Percentiles rank a stretch among this genome's conserved stretches.
These are phyloP conservation scores for Malassezia brasiliensis DNA, from an alignment of 1,284 basidiomycete species.

Conservation along the genomic window DNA sequence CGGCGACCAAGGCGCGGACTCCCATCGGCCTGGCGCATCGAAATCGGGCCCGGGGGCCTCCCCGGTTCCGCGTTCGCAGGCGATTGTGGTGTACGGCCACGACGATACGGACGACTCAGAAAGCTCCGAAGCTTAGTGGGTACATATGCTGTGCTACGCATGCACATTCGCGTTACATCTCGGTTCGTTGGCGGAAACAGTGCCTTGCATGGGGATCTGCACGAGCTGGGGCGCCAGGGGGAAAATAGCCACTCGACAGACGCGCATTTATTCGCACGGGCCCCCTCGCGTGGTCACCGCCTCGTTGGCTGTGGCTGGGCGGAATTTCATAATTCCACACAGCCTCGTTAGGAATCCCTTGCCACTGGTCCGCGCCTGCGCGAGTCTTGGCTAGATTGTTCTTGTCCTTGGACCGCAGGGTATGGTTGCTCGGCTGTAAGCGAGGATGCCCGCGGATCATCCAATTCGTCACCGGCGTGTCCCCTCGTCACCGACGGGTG, in stretches of 20 bases:
- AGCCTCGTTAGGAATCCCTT: too few species aligned
- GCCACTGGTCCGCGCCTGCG: too few species aligned
- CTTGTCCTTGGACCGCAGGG: background rate
- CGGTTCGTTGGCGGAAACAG: background rate
- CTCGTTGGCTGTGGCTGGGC: background rate
- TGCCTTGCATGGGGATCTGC: constrained; percentile 3
- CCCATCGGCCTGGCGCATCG: background rate
- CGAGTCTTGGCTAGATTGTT: too few species aligned
- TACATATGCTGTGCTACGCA: too few species aligned
- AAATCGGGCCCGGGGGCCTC: background rate
- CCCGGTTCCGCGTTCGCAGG: background rate
- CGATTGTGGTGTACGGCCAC: constrained; percentile 42
- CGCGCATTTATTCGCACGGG: background rate
- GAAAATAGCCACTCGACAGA: background rate
- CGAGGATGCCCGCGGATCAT: background rate
- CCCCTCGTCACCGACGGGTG: background rate
- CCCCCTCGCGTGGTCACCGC: background rate
- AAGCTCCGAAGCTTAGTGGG: background rate
- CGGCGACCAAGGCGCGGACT: background rate
- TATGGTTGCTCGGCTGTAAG: background rate
- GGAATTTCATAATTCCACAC: too few species aligned
- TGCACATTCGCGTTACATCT: too few species aligned
- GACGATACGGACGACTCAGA: constrained; percentile 28
- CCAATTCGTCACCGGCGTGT: background rate
- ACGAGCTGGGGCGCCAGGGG: background rate